A percentile compares a stretch with the other conserved stretches of the same genome.
phyloP scores from a whole-genome alignment of 768 basidiomycete species.

The Kwoniella heveanensis region DNA sequence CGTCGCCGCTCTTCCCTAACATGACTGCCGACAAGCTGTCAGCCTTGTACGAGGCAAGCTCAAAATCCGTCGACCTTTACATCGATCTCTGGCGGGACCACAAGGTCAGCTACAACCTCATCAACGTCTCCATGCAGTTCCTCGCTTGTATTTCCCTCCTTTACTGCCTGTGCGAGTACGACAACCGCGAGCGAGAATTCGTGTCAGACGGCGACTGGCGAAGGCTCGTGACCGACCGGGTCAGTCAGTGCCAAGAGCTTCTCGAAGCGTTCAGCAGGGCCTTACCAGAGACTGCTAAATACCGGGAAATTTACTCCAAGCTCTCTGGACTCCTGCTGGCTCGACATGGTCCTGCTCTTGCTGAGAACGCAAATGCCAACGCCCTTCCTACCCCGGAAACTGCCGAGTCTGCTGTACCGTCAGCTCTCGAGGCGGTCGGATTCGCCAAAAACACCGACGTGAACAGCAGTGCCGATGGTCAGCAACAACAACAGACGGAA shows the following conservation, averaged over 20 bases:
- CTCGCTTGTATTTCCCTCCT: constrained; percentile 34
- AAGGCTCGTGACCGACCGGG: constrained; percentile 12
- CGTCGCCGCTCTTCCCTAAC: constrained; percentile 33
- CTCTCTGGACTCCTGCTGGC: constrained; percentile 22
- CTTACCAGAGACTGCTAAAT: constrained; percentile 29
- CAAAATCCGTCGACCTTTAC: constrained; percentile 31
- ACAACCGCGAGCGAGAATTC: constrained; percentile 19
- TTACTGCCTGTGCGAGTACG: constrained; percentile 37
- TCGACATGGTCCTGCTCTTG: constrained; percentile 17
- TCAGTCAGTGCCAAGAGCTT: constrained; percentile 23
- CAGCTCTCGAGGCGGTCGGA: not conserved
- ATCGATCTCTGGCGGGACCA: constrained; percentile 25
- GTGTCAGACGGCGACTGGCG: constrained; percentile 17
- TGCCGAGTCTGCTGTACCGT: not conserved
- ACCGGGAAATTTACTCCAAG: constrained; percentile 23
- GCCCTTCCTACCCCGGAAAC: not conserved
- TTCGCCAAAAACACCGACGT: not conserved
- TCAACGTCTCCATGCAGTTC: constrained; percentile 34
- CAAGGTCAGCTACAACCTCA: constrained; percentile 34
- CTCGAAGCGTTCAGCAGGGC: constrained; percentile 30
- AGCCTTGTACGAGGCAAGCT: constrained; percentile 25
- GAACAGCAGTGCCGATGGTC: not conserved
- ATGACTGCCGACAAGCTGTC: constrained; percentile 21
- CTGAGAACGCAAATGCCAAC: not conserved
- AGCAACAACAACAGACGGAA: not conserved